Base-by-base conservation (phyloP, 768 basidiomycete genomes). In the Royoungia palumana region DNA sequence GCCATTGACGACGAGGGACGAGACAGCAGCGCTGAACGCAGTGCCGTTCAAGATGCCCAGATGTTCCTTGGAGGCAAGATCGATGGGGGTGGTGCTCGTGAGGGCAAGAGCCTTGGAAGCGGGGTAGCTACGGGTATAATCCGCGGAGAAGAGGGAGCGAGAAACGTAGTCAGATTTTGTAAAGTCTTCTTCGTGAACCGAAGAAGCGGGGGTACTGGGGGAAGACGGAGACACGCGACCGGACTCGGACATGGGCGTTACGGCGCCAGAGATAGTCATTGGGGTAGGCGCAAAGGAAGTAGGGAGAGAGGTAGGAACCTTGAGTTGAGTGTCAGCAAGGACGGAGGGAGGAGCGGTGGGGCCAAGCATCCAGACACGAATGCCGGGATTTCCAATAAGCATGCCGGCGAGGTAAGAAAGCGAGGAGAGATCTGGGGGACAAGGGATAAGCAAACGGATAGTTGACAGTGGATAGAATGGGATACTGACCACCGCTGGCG, bases 1-100 rank as follows among this genome's bases (percentile, higher is more conserved):
- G 41, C 89, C 87, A 55, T 82, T 78, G 45, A 90, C 68, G 9
- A 85, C 87, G 14, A 94, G 75, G 7, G 84, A 75, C 5, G 81
- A 86, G n/a, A 89, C 79, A 7, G 87, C 82, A 0, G 90, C 82
- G 28, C 85, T 87, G 67, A 91, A 91, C 0, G 89, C 87, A 2
- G 90, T 91, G 42, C 91, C 92, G 62, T 94, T 94, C 35, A 89
- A 68, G 44, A 90, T 80, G 12, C 88, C 89, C 13, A 89, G 76
- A 54, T 88, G 87, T 46, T 90, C 88, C 65, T 90, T 90, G 14
- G 82, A 83, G 4, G 74, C 78, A 16, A 89, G 78, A 21, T 79
- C 69, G 46, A 92, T 74, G 2, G 89, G 85, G 37, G 74, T 67
- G 22, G 90, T 79, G 32, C 74, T 68, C 53, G 87, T 83, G 19